phyloP scores from a whole-genome alignment of 352 stramenopile genomes.

The Globisporangium canariense region DNA sequence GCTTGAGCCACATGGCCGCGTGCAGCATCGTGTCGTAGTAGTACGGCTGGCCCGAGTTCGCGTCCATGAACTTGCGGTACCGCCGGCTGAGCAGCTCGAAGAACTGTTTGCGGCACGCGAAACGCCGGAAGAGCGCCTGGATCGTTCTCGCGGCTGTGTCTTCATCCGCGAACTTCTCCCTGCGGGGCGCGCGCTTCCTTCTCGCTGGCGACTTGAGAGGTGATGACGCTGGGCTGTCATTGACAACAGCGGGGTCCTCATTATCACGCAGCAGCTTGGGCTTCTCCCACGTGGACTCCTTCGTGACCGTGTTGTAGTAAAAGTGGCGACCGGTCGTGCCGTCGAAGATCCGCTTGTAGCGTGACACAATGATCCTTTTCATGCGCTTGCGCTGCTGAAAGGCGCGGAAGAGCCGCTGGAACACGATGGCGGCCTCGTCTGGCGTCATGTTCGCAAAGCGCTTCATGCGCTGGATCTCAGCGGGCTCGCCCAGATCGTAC shows the following conservation, averaged over 20 bases:
- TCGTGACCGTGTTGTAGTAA: slow-evolving; percentile 75
- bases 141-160: slow-evolving; percentile 52
- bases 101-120: slow-evolving; percentile 35
- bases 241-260: not conserved
- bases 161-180: slow-evolving; percentile 32
- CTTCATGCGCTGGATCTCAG: slow-evolving; percentile 53
- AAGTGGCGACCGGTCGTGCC: slow-evolving; percentile 42
- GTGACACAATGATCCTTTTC: slow-evolving; percentile 37
- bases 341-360: slow-evolving; percentile 62
- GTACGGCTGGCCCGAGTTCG: slow-evolving; percentile 34
- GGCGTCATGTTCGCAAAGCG: slow-evolving; percentile 42
- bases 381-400: slow-evolving; percentile 39
- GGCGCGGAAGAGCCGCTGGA: slow-evolving; percentile 51
- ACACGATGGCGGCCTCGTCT: slow-evolving; percentile 48
- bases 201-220: slow-evolving; percentile 18
- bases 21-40: slow-evolving; percentile 65
- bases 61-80: slow-evolving; percentile 63
- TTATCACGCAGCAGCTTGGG: slow-evolving; percentile 34
- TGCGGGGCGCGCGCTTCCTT: slow-evolving; percentile 8
- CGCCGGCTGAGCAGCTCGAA: slow-evolving; percentile 39
- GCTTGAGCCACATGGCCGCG: slow-evolving; percentile 60
- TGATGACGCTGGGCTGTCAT: not conserved
- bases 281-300: slow-evolving; percentile 67
- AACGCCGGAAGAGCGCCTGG: slow-evolving; percentile 58
- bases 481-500: slow-evolving; percentile 61